Conservation (phyloP, 768 basidiomycete genomes). For the Suillus placidus region DNA sequence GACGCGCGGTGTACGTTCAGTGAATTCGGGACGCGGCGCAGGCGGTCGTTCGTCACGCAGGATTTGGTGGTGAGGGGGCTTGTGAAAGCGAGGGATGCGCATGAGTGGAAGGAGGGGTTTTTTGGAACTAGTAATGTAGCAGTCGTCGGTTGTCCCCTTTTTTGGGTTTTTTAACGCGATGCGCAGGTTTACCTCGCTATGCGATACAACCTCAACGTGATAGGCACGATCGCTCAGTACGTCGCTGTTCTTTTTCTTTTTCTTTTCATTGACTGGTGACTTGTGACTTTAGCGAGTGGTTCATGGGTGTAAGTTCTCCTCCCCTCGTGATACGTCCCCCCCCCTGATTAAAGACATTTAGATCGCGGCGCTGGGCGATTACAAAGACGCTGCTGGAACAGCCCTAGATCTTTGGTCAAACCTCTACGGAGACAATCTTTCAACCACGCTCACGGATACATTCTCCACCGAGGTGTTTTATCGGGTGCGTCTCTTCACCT, state of each 20-base stretch:
- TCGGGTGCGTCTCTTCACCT: conserved; percentile 44
- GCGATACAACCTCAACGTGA: conserved; percentile 62
- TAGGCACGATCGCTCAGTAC: conserved; percentile 89
- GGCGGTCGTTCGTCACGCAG: conserved; percentile 74
- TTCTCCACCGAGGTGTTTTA: conserved; percentile 90
- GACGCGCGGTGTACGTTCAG: conserved; percentile 69
- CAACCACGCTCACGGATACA: conserved; percentile 91
- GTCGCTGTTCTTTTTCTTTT: conserved; percentile 30
- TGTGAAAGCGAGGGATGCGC: conserved; percentile 52
- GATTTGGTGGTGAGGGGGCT: conserved; percentile 76
- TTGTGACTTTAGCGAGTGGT: conserved; percentile 69
- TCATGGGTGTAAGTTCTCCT: conserved; percentile 70
- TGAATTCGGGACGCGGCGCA: conserved; percentile 86
- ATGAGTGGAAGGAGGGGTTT: conserved; percentile 32
- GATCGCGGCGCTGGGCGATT: conserved; percentile 85
- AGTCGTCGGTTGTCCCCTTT: conserved; percentile 18
- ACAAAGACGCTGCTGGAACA: conserved; percentile 68
- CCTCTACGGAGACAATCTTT: conserved; percentile 55
- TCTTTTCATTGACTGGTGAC: background rate
- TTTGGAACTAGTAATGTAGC: conserved; percentile 87
- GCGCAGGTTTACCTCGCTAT: conserved; percentile 81
- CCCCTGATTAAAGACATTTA: conserved; percentile 28
- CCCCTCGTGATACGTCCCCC: background rate
- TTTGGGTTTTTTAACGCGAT: conserved; percentile 2
- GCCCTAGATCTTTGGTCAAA: conserved; percentile 89